Evolutionary conservation across 148 eudicot species (phyloP), one percentile per base, ranked within the genome.

Genomic region (Rhododendron simsii): DNA sequence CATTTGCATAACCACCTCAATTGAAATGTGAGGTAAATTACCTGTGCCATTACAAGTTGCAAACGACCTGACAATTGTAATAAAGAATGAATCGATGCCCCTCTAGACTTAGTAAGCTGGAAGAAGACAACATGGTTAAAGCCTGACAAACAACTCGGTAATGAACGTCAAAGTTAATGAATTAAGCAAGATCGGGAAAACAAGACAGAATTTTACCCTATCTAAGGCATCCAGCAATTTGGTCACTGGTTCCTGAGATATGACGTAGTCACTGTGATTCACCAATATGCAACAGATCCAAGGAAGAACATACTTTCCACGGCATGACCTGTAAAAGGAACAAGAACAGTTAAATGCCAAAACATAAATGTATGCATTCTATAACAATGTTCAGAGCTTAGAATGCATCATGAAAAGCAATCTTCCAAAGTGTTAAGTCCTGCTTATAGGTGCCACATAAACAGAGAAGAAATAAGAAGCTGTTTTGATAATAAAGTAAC

Each of bases 41-140:
- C 99, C 99, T 95, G 99, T 57, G 96, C 94, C 23, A 93, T 90
- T 48, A 95, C 91, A 57, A 97, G 96, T 89, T 94, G 99, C 90
- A 97, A 83, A 88, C 96, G 98, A 84, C 99, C 99, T 80, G 94
- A 92, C 91, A 97, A 84, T 89, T 94, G 96, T 85, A 91, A 84
- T 81, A 97, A 89, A 59, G 92, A 88, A 86, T 91, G 90, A 37
- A 90, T 81, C 28, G 93, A 89, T 14, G 79, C 86, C 26, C 84
- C 95, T 89, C 86, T 92, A 82, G 91, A 88, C 81, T 93, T 95
- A 51, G 93, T 87, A 81, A 94, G 87, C 98, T 94, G 84, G 84
- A 85, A 85, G 59, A 91, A 50, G 67, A 81, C 79, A 65, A 78
- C 10, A 78, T 18, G 7, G 82, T 87, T 21, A 87, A 50, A 45